These are phyloP conservation scores for Candida boleticola DNA, from an alignment of 805 yeast genomes.

Conservation along the genomic window DNA sequence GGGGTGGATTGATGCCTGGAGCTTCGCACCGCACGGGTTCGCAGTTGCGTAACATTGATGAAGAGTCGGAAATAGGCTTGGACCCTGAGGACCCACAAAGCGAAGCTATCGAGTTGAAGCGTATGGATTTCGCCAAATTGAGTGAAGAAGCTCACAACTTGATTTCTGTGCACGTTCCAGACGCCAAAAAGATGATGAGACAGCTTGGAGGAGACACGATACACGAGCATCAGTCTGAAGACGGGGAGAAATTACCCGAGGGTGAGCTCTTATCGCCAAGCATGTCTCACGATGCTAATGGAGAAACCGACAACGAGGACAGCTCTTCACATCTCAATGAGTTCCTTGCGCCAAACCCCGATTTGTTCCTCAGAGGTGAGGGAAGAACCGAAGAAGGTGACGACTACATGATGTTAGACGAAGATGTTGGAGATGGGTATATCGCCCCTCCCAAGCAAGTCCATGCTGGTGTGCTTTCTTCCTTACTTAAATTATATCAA, in stretches of 20 bases:
- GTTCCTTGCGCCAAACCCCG: conserved; percentile 45
- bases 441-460: conserved; percentile 51
- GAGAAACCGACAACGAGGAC: conserved; percentile 17
- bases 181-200: conserved; percentile 7
- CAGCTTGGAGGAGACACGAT: conserved; percentile 8
- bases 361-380: conserved; percentile 31
- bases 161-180: conserved; percentile 48
- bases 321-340: neutral
- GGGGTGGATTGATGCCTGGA: conserved; percentile 45
- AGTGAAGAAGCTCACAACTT: conserved; percentile 55
- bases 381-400: conserved; percentile 26
- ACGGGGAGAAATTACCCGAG: conserved; percentile 2
- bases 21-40: conserved; percentile 19
- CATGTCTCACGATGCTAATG: conserved; percentile 1
- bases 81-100: conserved; percentile 17
- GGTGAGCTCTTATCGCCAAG: neutral
- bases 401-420: conserved; percentile 29
- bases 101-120: conserved; percentile 42
- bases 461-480: conserved; percentile 83
- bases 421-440: conserved; percentile 29
- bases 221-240: conserved; percentile 2
- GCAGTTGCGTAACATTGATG: conserved; percentile 18
- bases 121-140: conserved; percentile 40
- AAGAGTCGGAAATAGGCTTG: conserved; percentile 33
- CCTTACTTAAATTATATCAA: conserved; percentile 70